Conservation (phyloP, 768 basidiomycete genomes). For the Tylopilus subfusipes region DNA sequence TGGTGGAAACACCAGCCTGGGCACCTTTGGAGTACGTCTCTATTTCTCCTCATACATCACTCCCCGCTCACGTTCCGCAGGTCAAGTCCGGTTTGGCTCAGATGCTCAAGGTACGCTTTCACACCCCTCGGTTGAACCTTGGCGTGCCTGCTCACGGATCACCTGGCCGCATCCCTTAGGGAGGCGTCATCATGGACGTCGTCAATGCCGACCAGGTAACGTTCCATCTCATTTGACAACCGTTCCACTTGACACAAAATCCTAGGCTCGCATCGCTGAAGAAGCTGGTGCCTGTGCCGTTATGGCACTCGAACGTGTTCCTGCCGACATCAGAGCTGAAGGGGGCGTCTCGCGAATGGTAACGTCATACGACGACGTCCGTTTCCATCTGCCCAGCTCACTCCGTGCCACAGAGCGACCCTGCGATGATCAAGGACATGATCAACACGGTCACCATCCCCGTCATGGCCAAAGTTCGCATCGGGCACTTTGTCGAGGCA, state of each 20-base stretch:
- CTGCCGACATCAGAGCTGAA: conserved; percentile 87
- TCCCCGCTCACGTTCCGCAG: conserved; percentile 34
- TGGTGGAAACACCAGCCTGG: conserved; percentile 55
- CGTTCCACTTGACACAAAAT: conserved; percentile 1
- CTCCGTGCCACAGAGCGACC: conserved; percentile 64
- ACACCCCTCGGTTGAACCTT: background rate
- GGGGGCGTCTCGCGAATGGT: conserved; percentile 98
- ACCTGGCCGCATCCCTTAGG: conserved; percentile 40
- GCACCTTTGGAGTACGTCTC: conserved; percentile 63
- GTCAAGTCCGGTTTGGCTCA: conserved; percentile 94
- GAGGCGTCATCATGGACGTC: conserved; percentile 95
- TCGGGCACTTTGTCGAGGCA: conserved; percentile 97
- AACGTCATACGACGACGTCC: conserved; percentile 23
- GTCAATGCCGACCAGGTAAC: conserved; percentile 66
- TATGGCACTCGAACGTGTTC: conserved; percentile 94
- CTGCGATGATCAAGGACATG: conserved; percentile 95
- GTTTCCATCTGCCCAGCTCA: too few species aligned
- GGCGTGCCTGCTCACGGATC: background rate
- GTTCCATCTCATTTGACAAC: background rate
- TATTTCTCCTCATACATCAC: background rate
- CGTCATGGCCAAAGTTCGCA: conserved; percentile 94
- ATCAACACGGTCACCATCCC: conserved; percentile 93
- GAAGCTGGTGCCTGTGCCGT: conserved; percentile 97
- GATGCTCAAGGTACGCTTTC: conserved; percentile 78
- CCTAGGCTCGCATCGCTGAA: conserved; percentile 90